phyloP scores from a whole-genome alignment of 2,329 filamentous ascomycete genomes.

The Leptodontidium sp. region DNA sequence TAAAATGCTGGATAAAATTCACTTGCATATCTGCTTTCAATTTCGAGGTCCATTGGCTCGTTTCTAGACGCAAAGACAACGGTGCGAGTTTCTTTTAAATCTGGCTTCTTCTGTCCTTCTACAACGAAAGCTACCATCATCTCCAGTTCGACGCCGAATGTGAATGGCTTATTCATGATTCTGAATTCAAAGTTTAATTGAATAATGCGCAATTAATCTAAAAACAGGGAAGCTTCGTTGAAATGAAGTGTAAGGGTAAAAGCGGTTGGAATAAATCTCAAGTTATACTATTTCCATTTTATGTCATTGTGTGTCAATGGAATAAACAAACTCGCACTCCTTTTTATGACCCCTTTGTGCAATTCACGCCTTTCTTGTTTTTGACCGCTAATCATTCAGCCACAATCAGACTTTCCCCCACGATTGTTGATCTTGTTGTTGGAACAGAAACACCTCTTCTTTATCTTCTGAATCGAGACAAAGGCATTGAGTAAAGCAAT shows the following conservation, averaged over 20 bases:
- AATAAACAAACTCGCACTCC: background rate
- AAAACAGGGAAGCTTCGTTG: background rate
- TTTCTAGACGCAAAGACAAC: slow-evolving; percentile 2
- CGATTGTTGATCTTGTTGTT: background rate
- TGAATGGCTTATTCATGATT: slow-evolving; percentile 9
- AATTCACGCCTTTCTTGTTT: too few species aligned
- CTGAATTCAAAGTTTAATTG: background rate
- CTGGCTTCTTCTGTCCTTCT: background rate
- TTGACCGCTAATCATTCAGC: background rate
- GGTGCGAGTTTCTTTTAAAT: background rate
- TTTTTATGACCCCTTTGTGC: background rate
- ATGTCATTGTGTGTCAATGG: background rate
- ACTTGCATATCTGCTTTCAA: background rate
- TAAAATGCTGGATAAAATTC: background rate
- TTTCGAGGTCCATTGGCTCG: background rate
- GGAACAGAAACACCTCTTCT: background rate
- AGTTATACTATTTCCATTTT: background rate
- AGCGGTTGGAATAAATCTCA: background rate
- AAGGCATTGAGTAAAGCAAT: too few species aligned
- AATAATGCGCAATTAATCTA: background rate
- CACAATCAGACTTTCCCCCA: background rate
- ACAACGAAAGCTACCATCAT: slow-evolving; percentile 2
- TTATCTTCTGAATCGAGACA: background rate
- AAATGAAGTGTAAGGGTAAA: background rate
- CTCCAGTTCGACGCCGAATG: slow-evolving; percentile 15